Conservation (phyloP, 805 yeast genomes). For the Metschnikowia picachoensis region DNA sequence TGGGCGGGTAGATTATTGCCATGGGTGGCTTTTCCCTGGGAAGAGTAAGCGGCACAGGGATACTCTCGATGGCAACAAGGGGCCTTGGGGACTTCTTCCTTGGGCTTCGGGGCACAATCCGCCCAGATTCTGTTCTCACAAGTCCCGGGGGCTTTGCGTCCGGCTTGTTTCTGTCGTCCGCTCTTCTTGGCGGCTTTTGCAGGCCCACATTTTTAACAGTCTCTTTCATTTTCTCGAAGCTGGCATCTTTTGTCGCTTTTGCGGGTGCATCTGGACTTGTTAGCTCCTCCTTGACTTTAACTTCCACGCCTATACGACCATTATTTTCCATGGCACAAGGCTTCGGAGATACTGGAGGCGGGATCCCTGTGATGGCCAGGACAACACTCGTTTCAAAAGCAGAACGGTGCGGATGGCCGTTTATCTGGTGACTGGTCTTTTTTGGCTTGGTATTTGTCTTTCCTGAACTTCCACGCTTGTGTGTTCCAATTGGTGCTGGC, state of each 20-base stretch:
- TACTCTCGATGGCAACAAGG: background rate
- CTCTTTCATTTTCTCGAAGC: slow-evolving; percentile 4
- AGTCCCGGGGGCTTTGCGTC: background rate
- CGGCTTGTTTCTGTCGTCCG: background rate
- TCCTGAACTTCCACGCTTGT: background rate
- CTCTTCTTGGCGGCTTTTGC: background rate
- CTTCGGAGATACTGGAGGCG: background rate
- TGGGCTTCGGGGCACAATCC: background rate
- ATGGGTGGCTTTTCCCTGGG: slow-evolving; percentile 1
- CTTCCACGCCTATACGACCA: background rate
- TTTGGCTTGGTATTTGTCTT: background rate
- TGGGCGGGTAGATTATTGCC: background rate
- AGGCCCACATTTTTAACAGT: background rate
- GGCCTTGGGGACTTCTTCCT: background rate
- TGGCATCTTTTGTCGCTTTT: background rate
- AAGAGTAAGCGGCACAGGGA: background rate
- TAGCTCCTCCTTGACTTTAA: background rate
- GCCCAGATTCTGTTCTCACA: background rate
- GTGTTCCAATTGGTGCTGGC: background rate
- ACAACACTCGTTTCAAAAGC: background rate
- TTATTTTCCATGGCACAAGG: background rate
- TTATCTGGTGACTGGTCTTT: too few relatives aligned
- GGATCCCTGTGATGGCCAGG: background rate
- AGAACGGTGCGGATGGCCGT: background rate
- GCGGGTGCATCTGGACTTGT: background rate